Evolutionary conservation across 2,329 filamentous ascomycete genomes (phyloP).

Genomic region (Hortaea sp.): DNA sequence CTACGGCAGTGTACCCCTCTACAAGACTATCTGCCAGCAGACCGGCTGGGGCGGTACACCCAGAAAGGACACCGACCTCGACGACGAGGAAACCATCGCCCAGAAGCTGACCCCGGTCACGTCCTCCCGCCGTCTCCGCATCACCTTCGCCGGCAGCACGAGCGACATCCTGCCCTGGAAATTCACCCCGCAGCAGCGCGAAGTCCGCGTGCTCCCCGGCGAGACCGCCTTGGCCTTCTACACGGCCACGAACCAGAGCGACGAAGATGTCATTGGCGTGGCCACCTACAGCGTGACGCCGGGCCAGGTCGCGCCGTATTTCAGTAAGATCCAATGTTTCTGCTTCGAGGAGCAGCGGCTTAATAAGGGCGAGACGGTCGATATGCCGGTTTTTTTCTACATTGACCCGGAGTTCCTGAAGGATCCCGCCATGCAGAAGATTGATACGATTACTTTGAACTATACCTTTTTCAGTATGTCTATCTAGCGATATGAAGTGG

Average conservation of each 20-base stretch:
- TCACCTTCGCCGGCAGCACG: conserved; percentile 92
- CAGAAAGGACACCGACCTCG: conserved; percentile 44
- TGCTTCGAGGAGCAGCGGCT: conserved; percentile 94
- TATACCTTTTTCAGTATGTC: conserved; percentile 97
- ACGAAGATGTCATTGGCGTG: conserved; percentile 92
- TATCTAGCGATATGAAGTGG: background rate
- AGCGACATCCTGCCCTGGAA: conserved; percentile 97
- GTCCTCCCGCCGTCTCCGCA: conserved; percentile 72
- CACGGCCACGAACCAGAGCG: conserved; percentile 84
- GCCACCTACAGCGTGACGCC: conserved; percentile 97
- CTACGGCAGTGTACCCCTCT: conserved; percentile 75
- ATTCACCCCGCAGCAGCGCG: conserved; percentile 90
- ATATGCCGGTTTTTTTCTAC: conserved; percentile 99
- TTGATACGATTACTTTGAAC: conserved; percentile 89
- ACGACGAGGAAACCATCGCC: conserved; percentile 52
- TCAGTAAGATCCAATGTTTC: conserved; percentile 99
- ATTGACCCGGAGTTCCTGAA: conserved; percentile 91
- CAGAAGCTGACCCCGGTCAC: conserved; percentile 71
- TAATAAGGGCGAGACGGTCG: conserved; percentile 90
- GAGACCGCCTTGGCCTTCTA: conserved; percentile 97
- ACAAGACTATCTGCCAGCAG: conserved; percentile 83
- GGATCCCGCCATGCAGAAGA: conserved; percentile 83
- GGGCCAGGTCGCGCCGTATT: conserved; percentile 90
- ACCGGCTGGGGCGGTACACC: conserved; percentile 91
- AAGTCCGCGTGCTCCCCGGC: conserved; percentile 88